phyloP scores from a whole-genome alignment of 202 grass and related monocot species.

The Carex sylvatica region DNA sequence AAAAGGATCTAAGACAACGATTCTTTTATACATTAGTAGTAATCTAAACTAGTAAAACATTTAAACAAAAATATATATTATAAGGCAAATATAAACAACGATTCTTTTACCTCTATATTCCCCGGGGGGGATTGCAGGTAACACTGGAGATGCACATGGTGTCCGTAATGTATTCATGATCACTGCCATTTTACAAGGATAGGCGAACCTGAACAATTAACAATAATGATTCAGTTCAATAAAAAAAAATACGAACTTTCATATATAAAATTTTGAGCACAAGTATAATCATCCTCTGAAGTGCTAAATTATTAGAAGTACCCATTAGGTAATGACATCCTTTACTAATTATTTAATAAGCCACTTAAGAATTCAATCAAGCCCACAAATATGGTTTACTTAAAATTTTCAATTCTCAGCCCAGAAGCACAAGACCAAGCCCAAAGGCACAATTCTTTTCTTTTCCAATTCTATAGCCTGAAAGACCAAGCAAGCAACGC shows the following conservation, averaged over 20 bases:
- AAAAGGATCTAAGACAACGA: neutral
- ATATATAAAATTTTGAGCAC: too few relatives aligned
- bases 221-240: neutral
- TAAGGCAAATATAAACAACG: neutral
- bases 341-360: too few relatives aligned
- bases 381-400: too few relatives aligned
- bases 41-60: neutral
- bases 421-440: too few relatives aligned
- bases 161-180: neutral
- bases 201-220: neutral
- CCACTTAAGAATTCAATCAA: too few relatives aligned
- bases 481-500: too few relatives aligned
- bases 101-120: slow-evolving; percentile 3
- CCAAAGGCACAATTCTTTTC: too few relatives aligned
- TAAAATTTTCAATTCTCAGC: too few relatives aligned
- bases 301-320: too few relatives aligned
- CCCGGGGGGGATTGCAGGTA: neutral
- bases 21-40: neutral
- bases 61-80: neutral
- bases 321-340: too few relatives aligned
- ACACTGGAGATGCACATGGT: slow-evolving; percentile 21
- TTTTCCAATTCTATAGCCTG: too few relatives aligned
- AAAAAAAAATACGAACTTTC: neutral
- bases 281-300: too few relatives aligned
- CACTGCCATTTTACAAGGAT: slow-evolving; percentile 1